Evolutionary conservation across 2,329 filamentous ascomycete species (phyloP).

Genomic region (Aspergillus unguis): DNA sequence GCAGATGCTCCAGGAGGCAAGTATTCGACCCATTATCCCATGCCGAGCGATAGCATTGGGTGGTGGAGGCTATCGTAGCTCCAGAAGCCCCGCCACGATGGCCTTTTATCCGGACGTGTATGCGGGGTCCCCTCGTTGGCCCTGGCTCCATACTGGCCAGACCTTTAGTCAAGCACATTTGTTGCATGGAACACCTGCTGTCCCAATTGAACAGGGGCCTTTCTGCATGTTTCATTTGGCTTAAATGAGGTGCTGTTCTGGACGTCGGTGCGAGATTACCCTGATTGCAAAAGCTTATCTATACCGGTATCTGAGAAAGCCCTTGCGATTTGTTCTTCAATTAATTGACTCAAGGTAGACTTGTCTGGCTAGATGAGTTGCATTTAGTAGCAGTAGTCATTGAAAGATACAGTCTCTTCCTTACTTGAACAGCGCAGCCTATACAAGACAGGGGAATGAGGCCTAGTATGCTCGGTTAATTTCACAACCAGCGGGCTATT

Average conservation of each 20-base stretch:
- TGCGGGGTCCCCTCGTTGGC: conserved; percentile 6
- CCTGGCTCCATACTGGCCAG: neutral
- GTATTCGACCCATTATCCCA: conserved; percentile 3
- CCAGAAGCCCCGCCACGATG: conserved; percentile 7
- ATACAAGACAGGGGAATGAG: too few relatives aligned
- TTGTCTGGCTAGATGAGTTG: too few relatives aligned
- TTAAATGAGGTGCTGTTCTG: neutral
- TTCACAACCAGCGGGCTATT: neutral
- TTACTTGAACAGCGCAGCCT: too few relatives aligned
- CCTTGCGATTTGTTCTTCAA: too few relatives aligned
- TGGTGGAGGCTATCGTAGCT: conserved; percentile 8
- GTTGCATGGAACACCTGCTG: neutral
- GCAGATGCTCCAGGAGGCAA: conserved; percentile 7
- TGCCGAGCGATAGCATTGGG: conserved; percentile 13
- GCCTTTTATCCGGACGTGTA: conserved; percentile 14
- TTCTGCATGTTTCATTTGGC: neutral
- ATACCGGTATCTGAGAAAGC: too few relatives aligned
- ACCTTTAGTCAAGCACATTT: neutral
- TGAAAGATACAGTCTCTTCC: too few relatives aligned
- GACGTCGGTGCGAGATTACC: neutral
- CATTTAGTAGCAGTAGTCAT: too few relatives aligned
- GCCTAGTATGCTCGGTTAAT: conserved; percentile 6
- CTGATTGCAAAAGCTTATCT: too few relatives aligned
- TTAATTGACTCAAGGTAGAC: too few relatives aligned
- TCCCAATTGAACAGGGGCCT: neutral